These are phyloP conservation scores for Oidium heveae DNA, from an alignment of 2,329 filamentous ascomycete genomes.

Conservation along the genomic window DNA sequence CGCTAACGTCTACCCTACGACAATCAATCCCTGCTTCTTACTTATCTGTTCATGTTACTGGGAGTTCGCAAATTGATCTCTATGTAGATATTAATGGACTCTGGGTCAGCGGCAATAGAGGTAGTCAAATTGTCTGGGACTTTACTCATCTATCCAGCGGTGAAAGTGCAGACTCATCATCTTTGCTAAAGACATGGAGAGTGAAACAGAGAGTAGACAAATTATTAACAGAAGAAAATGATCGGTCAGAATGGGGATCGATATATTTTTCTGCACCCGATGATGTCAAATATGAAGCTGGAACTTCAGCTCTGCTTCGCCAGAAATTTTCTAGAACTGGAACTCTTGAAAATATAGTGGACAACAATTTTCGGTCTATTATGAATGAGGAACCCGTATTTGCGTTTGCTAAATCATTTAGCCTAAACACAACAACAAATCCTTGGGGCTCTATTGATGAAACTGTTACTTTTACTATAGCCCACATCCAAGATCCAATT, in stretches of 20 bases:
- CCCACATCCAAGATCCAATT: constrained; percentile 53
- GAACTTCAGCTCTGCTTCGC: constrained; percentile 38
- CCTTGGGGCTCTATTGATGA: constrained; percentile 14
- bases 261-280: constrained; percentile 50
- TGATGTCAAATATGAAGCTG: constrained; percentile 43
- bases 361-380: constrained; percentile 40
- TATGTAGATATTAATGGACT: constrained; percentile 49
- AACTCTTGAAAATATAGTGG: constrained; percentile 37
- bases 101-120: constrained; percentile 58
- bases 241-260: constrained; percentile 65
- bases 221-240: constrained; percentile 46
- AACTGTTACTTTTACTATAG: constrained; percentile 48
- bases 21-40: constrained; percentile 43
- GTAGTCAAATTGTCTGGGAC: constrained; percentile 45
- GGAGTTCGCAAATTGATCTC: constrained; percentile 34
- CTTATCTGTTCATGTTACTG: constrained; percentile 43
- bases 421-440: constrained; percentile 14
- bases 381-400: constrained; percentile 64
- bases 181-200: constrained; percentile 38
- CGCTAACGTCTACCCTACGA: constrained; percentile 11
- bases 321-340: constrained; percentile 44
- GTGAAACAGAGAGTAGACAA: constrained; percentile 34
- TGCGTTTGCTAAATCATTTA: constrained; percentile 46
- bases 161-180: constrained; percentile 14
- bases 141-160: constrained; percentile 22